phyloP scores from a whole-genome alignment of 2,329 filamentous ascomycete genomes.

The Capronia coronata region DNA sequence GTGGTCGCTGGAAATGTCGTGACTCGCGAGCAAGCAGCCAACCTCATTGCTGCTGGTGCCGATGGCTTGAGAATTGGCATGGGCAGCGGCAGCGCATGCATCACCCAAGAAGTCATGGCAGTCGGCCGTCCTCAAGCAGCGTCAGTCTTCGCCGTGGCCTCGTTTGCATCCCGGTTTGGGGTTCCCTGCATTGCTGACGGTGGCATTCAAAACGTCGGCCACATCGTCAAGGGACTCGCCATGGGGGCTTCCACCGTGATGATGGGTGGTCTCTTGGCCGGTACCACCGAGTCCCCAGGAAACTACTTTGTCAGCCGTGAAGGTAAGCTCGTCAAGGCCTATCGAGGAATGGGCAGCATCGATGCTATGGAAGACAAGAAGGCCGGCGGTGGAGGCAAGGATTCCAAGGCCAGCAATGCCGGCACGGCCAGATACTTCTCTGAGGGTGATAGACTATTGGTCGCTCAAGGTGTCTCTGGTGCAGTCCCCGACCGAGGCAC shows the following conservation, averaged over 20 bases:
- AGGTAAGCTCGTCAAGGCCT: conserved; percentile 97
- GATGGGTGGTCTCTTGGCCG: conserved; percentile 97
- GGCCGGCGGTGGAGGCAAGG: conserved; percentile 65
- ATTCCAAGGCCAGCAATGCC: conserved; percentile 69
- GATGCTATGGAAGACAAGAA: conserved; percentile 99
- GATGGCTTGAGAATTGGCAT: conserved; percentile 98
- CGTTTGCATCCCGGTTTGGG: conserved; percentile 86
- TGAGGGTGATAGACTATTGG: conserved; percentile 87
- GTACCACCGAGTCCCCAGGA: conserved; percentile 94
- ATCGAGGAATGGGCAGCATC: conserved; percentile 98
- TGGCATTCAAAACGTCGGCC: conserved; percentile 95
- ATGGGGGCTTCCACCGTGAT: conserved; percentile 93
- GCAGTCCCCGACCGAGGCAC: conserved; percentile 56
- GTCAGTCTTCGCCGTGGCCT: conserved; percentile 80
- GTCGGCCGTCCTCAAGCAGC: conserved; percentile 94
- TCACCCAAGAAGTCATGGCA: conserved; percentile 99
- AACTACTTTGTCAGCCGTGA: conserved; percentile 94
- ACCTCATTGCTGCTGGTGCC: conserved; percentile 84
- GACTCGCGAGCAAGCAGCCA: conserved; percentile 89
- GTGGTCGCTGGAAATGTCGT: conserved; percentile 99
- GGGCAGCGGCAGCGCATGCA: conserved; percentile 96
- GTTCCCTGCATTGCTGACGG: conserved; percentile 97
- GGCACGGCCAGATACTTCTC: conserved; percentile 98
- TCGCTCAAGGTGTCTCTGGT: conserved; percentile 93
- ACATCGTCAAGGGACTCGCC: conserved; percentile 96